Evolutionary conservation across 495 filamentous ascomycete species (phyloP), one percentile per base, ranked within the genome.

Genomic region (Aspergillus nanangensis): DNA sequence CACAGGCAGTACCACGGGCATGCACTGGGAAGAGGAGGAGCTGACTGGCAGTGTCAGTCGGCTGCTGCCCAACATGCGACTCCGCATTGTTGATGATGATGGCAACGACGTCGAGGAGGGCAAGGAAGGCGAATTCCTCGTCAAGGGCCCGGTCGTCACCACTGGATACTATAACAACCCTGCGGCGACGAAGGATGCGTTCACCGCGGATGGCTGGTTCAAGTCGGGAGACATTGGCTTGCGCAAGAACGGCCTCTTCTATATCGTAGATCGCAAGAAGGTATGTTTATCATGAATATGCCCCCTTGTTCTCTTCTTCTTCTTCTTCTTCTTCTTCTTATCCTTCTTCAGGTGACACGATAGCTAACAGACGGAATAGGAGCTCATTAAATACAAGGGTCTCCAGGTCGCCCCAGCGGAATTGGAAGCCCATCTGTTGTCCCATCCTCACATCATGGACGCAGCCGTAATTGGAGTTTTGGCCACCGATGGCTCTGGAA

Each of bases 351-450:
- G n/a, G n/a, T n/a, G n/a, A n/a, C n/a, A n/a, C n/a, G n/a, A n/a
- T n/a, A n/a, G n/a, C n/a, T n/a, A n/a, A n/a, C n/a, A n/a, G n/a
- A n/a, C n/a, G n/a, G n/a, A n/a, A n/a, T 15, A 89, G 70, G 85
- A 89, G 58, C 61, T 89, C 44, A 88, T 89, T 60, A 88, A 88
- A 64, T 87, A 87, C 57, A 69, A 72, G 38, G 86, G 86, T 18
- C 84, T 87, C 63, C 86, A 88, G 53, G 83, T 89, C 13, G 72
- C 86, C 3, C 86, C 86, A 0, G 84, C 87, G 4, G 87, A 92
- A 53, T 74, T 90, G 1, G 87, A 90, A 52, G 80, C 74, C 8
- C 49, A 82, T 5, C 67, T 92, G 1, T 48, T 81, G 3, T 66
- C 70, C 3, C 84, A 90, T 61, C 63, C 67, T 5, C 69, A 78